Base-by-base conservation (phyloP, 73 alveolate genomes). In the Stentor coeruleus region DNA sequence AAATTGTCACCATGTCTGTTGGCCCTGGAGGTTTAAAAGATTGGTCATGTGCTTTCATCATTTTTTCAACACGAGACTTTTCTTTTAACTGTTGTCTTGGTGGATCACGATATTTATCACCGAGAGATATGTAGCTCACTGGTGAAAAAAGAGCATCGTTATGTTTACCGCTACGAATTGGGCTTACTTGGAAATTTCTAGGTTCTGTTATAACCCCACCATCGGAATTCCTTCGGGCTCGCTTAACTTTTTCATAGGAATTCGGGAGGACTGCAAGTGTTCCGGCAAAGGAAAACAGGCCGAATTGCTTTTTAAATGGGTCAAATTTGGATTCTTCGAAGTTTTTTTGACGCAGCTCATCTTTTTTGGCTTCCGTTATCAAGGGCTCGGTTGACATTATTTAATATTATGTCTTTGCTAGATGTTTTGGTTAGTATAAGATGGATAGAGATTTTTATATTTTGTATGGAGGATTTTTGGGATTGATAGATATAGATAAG, bases 301-400 rank as follows among this genome's bases (percentile, higher is more conserved):
- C 79, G 37, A 28, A 66, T 31, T 31, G 36, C 0, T 26, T 20
- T 31, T 33, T 66, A 26, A 40, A 28, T 26, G 79, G 14, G 39
- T 66, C 37, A 20, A 20, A 26, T 66, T 66, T 66, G 42, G 79
- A 66, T 40, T 66, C 79, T 66, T 66, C 37, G 11, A 66, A 31
- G 33, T 20, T 20, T 40, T 66, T 31, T 2, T 66, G 26, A 14
- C 79, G 0, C 15, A 1, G n/a, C n/a, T 1, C 41, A 14, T 37
- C 36, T 66, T 66, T 66, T 66, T 66, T 40, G 33, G 79, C 79
- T 66, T 66, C 79, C n/a, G n/a, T n/a, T n/a, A n/a, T n/a, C n/a
- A n/a, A n/a, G n/a, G n/a, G n/a, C n/a, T n/a, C n/a, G n/a, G n/a
- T n/a, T n/a, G n/a, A n/a, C n/a, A n/a, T n/a, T n/a, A n/a, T n/a